These are phyloP conservation scores for Apophysomyces sp. DNA, from an alignment of 371 early-diverging fungal genomes.

Conservation along the genomic window DNA sequence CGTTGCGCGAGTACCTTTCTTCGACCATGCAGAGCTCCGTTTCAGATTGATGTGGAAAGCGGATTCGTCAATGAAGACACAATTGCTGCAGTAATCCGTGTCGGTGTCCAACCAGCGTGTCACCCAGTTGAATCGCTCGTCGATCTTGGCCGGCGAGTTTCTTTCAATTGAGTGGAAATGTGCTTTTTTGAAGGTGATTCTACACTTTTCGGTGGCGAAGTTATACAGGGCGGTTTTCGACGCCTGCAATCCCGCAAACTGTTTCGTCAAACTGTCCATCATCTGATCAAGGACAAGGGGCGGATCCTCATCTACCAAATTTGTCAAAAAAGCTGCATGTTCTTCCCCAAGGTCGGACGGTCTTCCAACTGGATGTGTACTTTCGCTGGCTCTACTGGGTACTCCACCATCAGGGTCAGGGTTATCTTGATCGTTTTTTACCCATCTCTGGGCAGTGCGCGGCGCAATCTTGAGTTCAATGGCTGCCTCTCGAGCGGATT, in stretches of 20 bases:
- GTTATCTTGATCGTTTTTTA: background rate
- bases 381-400: background rate
- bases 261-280: background rate
- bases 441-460: background rate
- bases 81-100: conserved; percentile 9
- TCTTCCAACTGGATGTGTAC: background rate
- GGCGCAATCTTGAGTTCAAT: too few relatives aligned
- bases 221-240: background rate
- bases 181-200: background rate
- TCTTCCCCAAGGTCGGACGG: background rate
- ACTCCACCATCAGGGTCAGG: conserved; percentile 1
- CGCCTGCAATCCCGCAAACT: background rate
- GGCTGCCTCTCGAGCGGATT: too few relatives aligned
- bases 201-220: background rate
- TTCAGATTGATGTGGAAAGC: conserved; percentile 11
- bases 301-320: conserved; percentile 2
- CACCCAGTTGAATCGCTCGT: conserved; percentile 10
- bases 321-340: background rate
- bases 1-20: conserved; percentile 4
- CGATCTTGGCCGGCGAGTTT: conserved; percentile 7
- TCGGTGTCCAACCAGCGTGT: background rate
- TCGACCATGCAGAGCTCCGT: conserved; percentile 11
- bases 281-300: conserved; percentile 6
- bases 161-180: conserved; percentile 8
- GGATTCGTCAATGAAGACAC: conserved; percentile 16